Evolutionary conservation across 345 rosid species (phyloP).

Genomic region (Eutrema yunnanense): DNA sequence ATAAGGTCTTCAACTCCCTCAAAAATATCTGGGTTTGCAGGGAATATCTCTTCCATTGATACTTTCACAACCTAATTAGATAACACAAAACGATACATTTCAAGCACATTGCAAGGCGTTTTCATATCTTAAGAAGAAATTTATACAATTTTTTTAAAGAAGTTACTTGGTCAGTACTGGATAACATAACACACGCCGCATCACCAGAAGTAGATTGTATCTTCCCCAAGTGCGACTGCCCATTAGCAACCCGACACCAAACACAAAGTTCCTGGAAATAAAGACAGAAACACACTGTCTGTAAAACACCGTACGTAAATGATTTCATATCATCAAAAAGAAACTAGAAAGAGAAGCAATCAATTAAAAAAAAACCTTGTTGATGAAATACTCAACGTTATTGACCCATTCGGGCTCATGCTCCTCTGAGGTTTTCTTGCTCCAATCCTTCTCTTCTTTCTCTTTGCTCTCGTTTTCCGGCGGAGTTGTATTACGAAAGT

Average conservation of each 20-base stretch:
- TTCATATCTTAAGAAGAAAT: neutral
- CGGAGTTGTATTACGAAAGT: slow-evolving; percentile 22
- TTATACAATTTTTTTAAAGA: neutral
- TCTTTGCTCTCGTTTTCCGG: slow-evolving; percentile 11
- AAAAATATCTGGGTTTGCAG: slow-evolving; percentile 88
- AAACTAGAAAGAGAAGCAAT: neutral
- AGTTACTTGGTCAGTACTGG: slow-evolving; percentile 51
- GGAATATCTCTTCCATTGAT: slow-evolving; percentile 60
- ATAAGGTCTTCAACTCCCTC: slow-evolving; percentile 85
- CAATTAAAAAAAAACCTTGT: slow-evolving; percentile 36
- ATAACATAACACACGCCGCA: slow-evolving; percentile 45
- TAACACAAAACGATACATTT: slow-evolving; percentile 2
- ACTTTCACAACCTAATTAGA: slow-evolving; percentile 54
- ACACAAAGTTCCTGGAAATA: slow-evolving; percentile 56
- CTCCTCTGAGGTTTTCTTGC: slow-evolving; percentile 37
- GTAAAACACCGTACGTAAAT: neutral
- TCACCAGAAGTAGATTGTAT: slow-evolving; percentile 61
- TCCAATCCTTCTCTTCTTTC: slow-evolving; percentile 43
- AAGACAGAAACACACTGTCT: neutral
- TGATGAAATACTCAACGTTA: slow-evolving; percentile 58
- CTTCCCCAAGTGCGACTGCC: slow-evolving; percentile 63
- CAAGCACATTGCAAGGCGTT: neutral
- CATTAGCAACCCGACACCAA: slow-evolving; percentile 61
- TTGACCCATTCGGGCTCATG: slow-evolving; percentile 41
- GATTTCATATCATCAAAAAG: neutral